These are phyloP conservation scores for Tricholoma saponaceum DNA, from an alignment of 768 basidiomycete genomes.

Conservation along the genomic window DNA sequence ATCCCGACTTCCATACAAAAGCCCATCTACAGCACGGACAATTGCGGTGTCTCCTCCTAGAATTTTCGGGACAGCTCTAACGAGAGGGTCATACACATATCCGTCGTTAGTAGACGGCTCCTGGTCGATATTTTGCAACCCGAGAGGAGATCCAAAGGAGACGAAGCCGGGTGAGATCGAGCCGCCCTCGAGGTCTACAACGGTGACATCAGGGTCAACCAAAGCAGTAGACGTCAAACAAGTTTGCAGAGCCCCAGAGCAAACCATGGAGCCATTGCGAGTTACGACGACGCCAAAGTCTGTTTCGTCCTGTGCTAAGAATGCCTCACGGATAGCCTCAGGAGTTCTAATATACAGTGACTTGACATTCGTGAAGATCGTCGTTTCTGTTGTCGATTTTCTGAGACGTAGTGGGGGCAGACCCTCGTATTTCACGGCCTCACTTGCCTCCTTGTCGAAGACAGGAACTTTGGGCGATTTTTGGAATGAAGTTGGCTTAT, in stretches of 20 bases:
- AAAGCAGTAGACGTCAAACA: constrained; percentile 14
- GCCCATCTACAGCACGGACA: constrained; percentile 69
- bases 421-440: constrained; percentile 64
- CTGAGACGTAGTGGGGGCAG: constrained; percentile 63
- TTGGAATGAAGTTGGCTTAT: constrained; percentile 50
- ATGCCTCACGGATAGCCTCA: constrained; percentile 26
- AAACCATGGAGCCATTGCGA: constrained; percentile 46
- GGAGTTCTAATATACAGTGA: constrained; percentile 33
- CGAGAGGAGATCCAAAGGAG: constrained; percentile 69
- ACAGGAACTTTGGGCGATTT: constrained; percentile 55
- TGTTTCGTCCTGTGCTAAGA: constrained; percentile 15
- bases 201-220: constrained; percentile 18
- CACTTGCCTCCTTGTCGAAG: constrained; percentile 63
- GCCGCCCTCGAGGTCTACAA: constrained; percentile 71
- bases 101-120: constrained; percentile 77
- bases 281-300: constrained; percentile 34
- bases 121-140: constrained; percentile 60
- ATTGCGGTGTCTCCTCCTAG: constrained; percentile 48
- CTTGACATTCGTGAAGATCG: constrained; percentile 64
- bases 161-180: constrained; percentile 61
- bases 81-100: constrained; percentile 48
- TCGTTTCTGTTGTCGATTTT: constrained; percentile 26
- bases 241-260: constrained; percentile 32
- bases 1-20: constrained; percentile 65
- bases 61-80: constrained; percentile 40